Conservation (phyloP, 2,329 filamentous ascomycete species). For the Graphiopsis chlorocephala region DNA sequence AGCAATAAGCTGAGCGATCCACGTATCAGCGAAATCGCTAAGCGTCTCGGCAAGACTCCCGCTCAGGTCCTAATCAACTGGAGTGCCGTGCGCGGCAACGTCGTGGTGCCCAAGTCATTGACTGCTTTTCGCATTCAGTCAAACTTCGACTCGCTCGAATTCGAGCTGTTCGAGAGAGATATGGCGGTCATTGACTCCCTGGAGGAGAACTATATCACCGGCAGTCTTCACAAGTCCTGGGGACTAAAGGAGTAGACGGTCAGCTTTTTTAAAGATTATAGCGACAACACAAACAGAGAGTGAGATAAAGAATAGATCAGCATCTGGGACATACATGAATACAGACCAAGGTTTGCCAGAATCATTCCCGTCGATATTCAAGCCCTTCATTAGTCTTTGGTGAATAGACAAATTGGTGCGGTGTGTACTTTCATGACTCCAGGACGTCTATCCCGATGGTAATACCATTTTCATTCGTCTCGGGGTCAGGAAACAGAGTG, state of each 20-base stretch:
- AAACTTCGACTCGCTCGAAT: conserved; percentile 65
- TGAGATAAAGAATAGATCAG: background rate
- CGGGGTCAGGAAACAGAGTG: background rate
- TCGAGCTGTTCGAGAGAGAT: conserved; percentile 42
- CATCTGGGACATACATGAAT: background rate
- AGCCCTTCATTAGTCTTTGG: background rate
- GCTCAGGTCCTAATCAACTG: conserved; percentile 50
- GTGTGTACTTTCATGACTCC: background rate
- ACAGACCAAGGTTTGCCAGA: background rate
- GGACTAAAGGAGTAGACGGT: background rate
- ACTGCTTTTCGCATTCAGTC: conserved; percentile 66
- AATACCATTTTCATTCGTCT: background rate
- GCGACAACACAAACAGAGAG: background rate
- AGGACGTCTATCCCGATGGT: background rate
- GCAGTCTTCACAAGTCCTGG: conserved; percentile 12
- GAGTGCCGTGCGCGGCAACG: conserved; percentile 47
- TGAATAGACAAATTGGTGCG: background rate
- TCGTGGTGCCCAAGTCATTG: conserved; percentile 55
- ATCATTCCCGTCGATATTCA: too few relatives aligned
- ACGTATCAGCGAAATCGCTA: conserved; percentile 45
- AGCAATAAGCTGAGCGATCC: conserved; percentile 49
- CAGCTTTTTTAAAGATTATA: background rate
- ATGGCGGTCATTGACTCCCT: conserved; percentile 11
- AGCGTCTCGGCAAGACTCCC: conserved; percentile 47
- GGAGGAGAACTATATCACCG: conserved; percentile 13